Evolutionary conservation across 2,329 filamentous ascomycete genomes (phyloP).

Genomic region (Fusarium sp.): DNA sequence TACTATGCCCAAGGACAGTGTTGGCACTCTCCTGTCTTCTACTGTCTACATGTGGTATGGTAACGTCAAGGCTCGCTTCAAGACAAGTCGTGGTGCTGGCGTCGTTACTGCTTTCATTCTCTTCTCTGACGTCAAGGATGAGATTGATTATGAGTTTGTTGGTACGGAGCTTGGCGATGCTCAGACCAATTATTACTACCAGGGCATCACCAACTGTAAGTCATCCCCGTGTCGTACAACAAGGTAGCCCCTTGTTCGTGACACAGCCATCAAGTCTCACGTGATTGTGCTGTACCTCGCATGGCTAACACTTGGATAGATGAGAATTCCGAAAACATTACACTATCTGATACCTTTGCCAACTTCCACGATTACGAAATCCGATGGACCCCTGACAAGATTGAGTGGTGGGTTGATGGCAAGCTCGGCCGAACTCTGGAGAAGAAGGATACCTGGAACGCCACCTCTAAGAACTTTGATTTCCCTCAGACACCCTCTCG

Average conservation of each 20-base stretch:
- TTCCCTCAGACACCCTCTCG: constrained; percentile 93
- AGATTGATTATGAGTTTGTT: constrained; percentile 97
- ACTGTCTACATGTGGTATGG: constrained; percentile 98
- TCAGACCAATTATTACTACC: constrained; percentile 98
- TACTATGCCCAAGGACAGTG: constrained; percentile 88
- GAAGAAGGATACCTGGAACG: constrained; percentile 86
- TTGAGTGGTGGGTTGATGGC: constrained; percentile 91
- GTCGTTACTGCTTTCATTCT: constrained; percentile 98
- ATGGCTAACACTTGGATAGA: constrained; percentile 63
- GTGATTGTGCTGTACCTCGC: constrained; percentile 11
- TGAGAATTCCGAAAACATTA: constrained; percentile 79
- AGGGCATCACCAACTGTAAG: constrained; percentile 92
- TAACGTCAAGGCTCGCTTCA: constrained; percentile 86
- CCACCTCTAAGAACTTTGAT: constrained; percentile 81
- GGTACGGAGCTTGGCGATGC: constrained; percentile 81
- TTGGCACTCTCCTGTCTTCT: constrained; percentile 86
- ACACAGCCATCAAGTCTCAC: constrained; percentile 8
- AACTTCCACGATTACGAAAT: constrained; percentile 93
- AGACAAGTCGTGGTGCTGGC: constrained; percentile 85
- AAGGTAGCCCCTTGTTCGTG: constrained; percentile 11
- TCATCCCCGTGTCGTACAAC: constrained; percentile 15
- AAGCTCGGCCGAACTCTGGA: constrained; percentile 79
- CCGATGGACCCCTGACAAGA: constrained; percentile 87
- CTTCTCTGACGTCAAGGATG: constrained; percentile 94
- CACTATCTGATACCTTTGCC: constrained; percentile 75